These are phyloP conservation scores for Luffa acutangula DNA, from an alignment of 306 rosid species.

Conservation along the genomic window DNA sequence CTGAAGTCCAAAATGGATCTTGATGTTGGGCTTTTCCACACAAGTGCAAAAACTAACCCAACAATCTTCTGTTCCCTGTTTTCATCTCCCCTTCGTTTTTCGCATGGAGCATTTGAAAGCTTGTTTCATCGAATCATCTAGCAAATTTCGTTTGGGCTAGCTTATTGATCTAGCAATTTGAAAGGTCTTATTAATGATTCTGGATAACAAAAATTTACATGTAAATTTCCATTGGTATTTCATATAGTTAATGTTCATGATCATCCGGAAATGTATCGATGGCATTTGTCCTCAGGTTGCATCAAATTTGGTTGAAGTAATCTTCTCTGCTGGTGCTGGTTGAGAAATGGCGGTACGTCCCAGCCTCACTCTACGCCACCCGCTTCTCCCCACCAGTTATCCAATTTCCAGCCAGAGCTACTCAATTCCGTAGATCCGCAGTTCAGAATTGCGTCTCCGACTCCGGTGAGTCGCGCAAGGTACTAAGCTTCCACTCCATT, in stretches of 20 bases:
- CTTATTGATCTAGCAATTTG: neutral
- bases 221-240: neutral
- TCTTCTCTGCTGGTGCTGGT: neutral
- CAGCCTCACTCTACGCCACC: constrained; percentile 26
- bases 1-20: too few relatives aligned
- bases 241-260: neutral
- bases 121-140: too few relatives aligned
- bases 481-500: constrained; percentile 12
- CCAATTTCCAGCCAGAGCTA: constrained; percentile 8
- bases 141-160: neutral
- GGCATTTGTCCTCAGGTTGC: constrained; percentile 26
- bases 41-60: too few relatives aligned
- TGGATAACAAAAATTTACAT: neutral
- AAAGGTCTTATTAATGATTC: neutral
- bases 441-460: constrained; percentile 32
- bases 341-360: constrained; percentile 44
- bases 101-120: too few relatives aligned
- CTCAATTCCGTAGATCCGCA: constrained; percentile 14
- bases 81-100: too few relatives aligned
- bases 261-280: neutral
- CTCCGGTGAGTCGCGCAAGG: constrained; percentile 42
- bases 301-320: constrained; percentile 45
- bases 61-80: too few relatives aligned
- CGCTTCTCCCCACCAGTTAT: constrained; percentile 19
- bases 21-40: too few relatives aligned